Base-by-base conservation (phyloP, 495 filamentous ascomycete species). In the Lophiotrema nucula region DNA sequence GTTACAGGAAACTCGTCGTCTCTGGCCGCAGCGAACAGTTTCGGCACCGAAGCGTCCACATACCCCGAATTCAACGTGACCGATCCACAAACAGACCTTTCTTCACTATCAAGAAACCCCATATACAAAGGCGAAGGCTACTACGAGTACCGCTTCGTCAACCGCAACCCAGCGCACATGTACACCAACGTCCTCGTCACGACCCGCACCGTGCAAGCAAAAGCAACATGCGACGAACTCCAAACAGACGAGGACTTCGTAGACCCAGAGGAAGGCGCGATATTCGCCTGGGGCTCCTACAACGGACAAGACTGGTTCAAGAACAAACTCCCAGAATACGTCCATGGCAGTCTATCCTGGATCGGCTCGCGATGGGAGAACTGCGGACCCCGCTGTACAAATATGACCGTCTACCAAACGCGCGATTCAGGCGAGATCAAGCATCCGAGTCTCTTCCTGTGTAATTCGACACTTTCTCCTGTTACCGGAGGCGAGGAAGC, bases 341-440 rank as follows among this genome's bases (percentile, higher is more conserved):
- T 38, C 19, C 5, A 31, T 1, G 63, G 63, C 21, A 24, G 23
- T 23, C 35, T 66, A 13, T 53, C 51, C 24, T 66, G 53, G 57
- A 49, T 60, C 13, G 63, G 52, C 23, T 23, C 39, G 11, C 38
- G n/a, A 24, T 19, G 15, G 6, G 57, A 18, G 2, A 45, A 46
- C 50, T 63, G 59, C 22, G 64, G 64, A 11, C 46, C 59, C 0
- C 64, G 64, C 25, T 67, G 64, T 41, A 63, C 64, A 47, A 63
- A 63, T 42, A 44, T 67, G 4, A 67, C 64, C 2, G 59, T 67
- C 15, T 67, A 27, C 50, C 64, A 67, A 38, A 31, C 23, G 19
- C 15, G 22, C 0, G 48, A 67, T 28, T 22, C 24, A 3, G 28
- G 13, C 12, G 37, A 47, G 11, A 63, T 67, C 24, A 38, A 37